Evolutionary conservation across 495 filamentous ascomycete genomes (phyloP).

Genomic region (Talaromyces liani): DNA sequence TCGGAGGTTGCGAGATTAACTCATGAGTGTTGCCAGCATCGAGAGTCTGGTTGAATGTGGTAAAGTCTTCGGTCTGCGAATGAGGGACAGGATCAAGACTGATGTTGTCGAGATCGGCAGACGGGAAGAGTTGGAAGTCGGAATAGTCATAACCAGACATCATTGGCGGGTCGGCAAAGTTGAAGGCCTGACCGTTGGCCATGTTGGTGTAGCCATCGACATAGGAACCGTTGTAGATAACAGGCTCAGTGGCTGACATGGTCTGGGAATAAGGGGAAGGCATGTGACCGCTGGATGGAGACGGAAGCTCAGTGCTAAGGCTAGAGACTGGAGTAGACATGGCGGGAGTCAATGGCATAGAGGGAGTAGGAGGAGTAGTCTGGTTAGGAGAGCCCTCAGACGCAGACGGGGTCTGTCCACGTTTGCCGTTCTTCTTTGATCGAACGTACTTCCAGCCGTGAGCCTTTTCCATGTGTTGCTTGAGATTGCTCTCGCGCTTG

Average conservation of each 20-base stretch:
- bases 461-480: constrained; percentile 99
- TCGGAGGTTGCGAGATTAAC: not conserved
- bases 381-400: constrained; percentile 14
- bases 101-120: constrained; percentile 7
- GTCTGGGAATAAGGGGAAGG: constrained; percentile 17
- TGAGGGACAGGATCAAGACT: not conserved
- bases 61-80: not conserved
- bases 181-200: constrained; percentile 13
- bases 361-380: constrained; percentile 38
- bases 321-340: constrained; percentile 46
- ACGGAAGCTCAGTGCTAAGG: constrained; percentile 30
- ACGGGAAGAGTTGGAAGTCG: constrained; percentile 22
- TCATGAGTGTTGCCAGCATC: not conserved
- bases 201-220: not conserved
- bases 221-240: constrained; percentile 3
- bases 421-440: constrained; percentile 81
- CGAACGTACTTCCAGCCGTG: constrained; percentile 86
- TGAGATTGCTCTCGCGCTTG: constrained; percentile 95
- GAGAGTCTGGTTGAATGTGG: not conserved
- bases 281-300: constrained; percentile 21
- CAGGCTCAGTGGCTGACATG: constrained; percentile 13
- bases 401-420: constrained; percentile 29
- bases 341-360: constrained; percentile 47
- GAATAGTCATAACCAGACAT: constrained; percentile 13
- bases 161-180: constrained; percentile 25